phyloP scores from a whole-genome alignment of 768 basidiomycete species.

The Amanita rubescens region DNA sequence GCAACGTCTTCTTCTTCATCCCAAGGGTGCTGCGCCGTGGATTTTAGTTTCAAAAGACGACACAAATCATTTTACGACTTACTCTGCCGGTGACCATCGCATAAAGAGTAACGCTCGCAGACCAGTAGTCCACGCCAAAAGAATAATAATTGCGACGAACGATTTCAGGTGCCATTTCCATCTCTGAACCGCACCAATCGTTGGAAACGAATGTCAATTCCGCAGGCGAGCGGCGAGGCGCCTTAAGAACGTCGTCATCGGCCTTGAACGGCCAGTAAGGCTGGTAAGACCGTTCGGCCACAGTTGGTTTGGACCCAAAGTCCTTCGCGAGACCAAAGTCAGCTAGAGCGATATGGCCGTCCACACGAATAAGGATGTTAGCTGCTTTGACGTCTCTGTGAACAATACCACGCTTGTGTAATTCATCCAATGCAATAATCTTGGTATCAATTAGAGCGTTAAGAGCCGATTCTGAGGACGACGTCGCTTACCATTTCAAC shows the following conservation, averaged over 20 bases:
- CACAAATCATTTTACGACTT: not conserved
- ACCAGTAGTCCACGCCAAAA: slow-evolving; percentile 62
- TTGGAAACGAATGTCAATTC: slow-evolving; percentile 21
- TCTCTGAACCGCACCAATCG: slow-evolving; percentile 21
- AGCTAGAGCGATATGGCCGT: slow-evolving; percentile 25
- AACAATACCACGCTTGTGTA: slow-evolving; percentile 25
- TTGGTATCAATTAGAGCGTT: slow-evolving; percentile 3
- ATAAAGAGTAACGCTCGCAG: slow-evolving; percentile 67
- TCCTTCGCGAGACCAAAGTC: slow-evolving; percentile 27
- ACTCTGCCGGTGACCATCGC: slow-evolving; percentile 58
- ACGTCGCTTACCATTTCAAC: slow-evolving; percentile 24
- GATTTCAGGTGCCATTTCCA: slow-evolving; percentile 28
- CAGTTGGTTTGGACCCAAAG: slow-evolving; percentile 16
- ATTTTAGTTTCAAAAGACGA: not conserved
- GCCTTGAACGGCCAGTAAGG: slow-evolving; percentile 25
- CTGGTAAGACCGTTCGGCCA: slow-evolving; percentile 22
- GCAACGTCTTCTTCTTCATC: slow-evolving; percentile 13
- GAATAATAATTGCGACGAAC: slow-evolving; percentile 18
- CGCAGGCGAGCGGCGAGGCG: slow-evolving; percentile 14
- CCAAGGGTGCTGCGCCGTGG: slow-evolving; percentile 6
- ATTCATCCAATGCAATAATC: slow-evolving; percentile 24
- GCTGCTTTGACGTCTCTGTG: slow-evolving; percentile 28
- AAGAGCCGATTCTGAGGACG: not conserved
- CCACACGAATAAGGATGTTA: slow-evolving; percentile 23
- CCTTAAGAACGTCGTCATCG: slow-evolving; percentile 15